Evolutionary conservation across 768 basidiomycete genomes (phyloP).

Genomic region (Mycena filopes): DNA sequence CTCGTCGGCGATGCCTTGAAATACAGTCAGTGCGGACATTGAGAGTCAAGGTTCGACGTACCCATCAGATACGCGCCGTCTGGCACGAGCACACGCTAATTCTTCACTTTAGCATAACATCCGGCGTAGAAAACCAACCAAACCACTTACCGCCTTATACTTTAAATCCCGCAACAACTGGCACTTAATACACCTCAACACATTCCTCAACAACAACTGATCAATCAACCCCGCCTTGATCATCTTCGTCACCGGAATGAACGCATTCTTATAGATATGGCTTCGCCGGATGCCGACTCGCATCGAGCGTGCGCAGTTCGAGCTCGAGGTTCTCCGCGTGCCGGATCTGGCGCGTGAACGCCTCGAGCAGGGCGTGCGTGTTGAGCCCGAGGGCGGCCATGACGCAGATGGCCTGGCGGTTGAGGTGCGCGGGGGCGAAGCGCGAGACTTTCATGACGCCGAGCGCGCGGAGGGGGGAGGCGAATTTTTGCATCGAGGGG

Average conservation of each 20-base stretch:
- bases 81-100: conserved; percentile 22
- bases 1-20: conserved; percentile 29
- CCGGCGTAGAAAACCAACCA: background rate
- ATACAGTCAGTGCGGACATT: too few species aligned
- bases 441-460: conserved; percentile 33
- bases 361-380: background rate
- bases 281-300: conserved; percentile 20
- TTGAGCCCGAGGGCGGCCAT: conserved; percentile 28
- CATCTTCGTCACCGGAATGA: conserved; percentile 29
- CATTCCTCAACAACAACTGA: conserved; percentile 27
- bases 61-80: conserved; percentile 34
- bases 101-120: too few species aligned
- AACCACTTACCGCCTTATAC: conserved; percentile 30
- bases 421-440: conserved; percentile 32
- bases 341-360: conserved; percentile 18
- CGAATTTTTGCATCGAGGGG: conserved; percentile 31
- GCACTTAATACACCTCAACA: conserved; percentile 33
- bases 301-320: conserved; percentile 18
- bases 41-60: background rate
- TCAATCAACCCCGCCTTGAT: conserved; percentile 22
- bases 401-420: conserved; percentile 34
- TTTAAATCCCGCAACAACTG: conserved; percentile 33
- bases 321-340: conserved; percentile 25
- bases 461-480: conserved; percentile 22
- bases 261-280: conserved; percentile 28